These are phyloP conservation scores for Diaporthe sp. DNA, from an alignment of 2,329 filamentous ascomycete genomes.

Conservation along the genomic window DNA sequence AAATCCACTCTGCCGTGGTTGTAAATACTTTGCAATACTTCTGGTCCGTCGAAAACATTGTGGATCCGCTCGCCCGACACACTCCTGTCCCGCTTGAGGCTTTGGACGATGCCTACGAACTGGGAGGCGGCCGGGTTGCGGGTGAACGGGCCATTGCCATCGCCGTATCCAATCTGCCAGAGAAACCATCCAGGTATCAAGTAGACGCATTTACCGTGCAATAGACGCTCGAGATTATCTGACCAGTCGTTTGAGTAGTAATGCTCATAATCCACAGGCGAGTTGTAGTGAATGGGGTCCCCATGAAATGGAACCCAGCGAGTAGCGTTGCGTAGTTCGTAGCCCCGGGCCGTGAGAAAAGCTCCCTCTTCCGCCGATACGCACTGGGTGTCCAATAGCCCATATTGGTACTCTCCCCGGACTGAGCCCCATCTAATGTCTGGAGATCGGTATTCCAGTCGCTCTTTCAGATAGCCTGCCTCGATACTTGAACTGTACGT, in stretches of 20 bases:
- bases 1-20: constrained; percentile 5
- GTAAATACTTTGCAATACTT: neutral
- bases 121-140: neutral
- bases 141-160: too few relatives aligned
- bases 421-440: neutral
- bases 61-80: too few relatives aligned
- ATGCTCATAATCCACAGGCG: too few relatives aligned
- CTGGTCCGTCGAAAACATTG: neutral
- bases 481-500: neutral
- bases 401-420: neutral
- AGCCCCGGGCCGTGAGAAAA: neutral
- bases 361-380: neutral
- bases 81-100: neutral
- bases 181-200: neutral
- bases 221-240: neutral
- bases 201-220: neutral
- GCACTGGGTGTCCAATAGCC: neutral
- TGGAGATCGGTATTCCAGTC: neutral
- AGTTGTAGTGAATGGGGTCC: too few relatives aligned
- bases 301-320: neutral
- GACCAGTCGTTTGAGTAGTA: neutral
- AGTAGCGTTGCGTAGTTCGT: neutral
- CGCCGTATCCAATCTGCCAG: too few relatives aligned
- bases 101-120: neutral
- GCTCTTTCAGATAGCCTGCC: neutral